Conservation (phyloP, 1,139 yeast genomes). For the Taphrina confusa region DNA sequence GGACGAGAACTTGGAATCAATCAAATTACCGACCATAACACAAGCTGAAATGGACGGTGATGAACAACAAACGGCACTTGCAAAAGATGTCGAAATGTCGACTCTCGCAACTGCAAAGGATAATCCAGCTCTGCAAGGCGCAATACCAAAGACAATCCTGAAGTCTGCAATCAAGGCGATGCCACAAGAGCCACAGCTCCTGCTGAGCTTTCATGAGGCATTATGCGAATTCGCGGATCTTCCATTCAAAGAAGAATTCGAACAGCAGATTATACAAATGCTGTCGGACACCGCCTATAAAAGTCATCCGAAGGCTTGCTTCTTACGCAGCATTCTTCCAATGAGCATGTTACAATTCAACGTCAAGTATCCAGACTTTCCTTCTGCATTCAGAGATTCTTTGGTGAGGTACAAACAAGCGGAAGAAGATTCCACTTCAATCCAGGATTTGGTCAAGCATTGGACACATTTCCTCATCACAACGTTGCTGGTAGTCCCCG, state of each 20-base stretch:
- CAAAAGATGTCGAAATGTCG: constrained; percentile 28
- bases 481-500: constrained; percentile 9
- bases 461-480: constrained; percentile 13
- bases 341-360: neutral
- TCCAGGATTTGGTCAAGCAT: constrained; percentile 3
- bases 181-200: constrained; percentile 9
- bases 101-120: constrained; percentile 19
- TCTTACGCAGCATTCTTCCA: constrained; percentile 24
- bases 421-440: neutral
- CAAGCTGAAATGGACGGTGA: constrained; percentile 16
- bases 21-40: constrained; percentile 12
- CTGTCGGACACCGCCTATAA: neutral
- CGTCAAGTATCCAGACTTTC: constrained; percentile 29
- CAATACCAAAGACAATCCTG: constrained; percentile 25
- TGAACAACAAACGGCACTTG: constrained; percentile 1
- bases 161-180: constrained; percentile 23
- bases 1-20: constrained; percentile 19
- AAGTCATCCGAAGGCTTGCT: constrained; percentile 17
- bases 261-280: neutral
- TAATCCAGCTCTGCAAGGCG: constrained; percentile 35
- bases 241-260: constrained; percentile 6
- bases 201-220: constrained; percentile 9
- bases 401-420: constrained; percentile 10
- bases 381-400: constrained; percentile 22
- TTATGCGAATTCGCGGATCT: constrained; percentile 6